Percentiles rank a stretch among this genome's conserved stretches.
These are phyloP conservation scores for Phaeolepiota aurea DNA, from an alignment of 768 basidiomycete genomes.

Conservation along the genomic window DNA sequence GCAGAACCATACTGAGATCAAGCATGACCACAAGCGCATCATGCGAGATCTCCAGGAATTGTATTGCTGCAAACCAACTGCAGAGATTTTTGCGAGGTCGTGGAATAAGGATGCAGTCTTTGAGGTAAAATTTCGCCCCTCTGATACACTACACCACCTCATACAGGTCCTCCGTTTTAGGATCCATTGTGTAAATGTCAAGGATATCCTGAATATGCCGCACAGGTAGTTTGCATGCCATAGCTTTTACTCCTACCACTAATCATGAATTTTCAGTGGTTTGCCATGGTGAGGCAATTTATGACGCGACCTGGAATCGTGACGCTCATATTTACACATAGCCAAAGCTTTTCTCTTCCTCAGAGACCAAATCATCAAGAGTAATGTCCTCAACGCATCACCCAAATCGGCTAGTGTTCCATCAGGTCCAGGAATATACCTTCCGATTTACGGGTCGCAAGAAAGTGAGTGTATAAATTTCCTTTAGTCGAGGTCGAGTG, in stretches of 20 bases:
- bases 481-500: too few relatives aligned
- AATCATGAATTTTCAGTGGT: slow-evolving; percentile 30
- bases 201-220: slow-evolving; percentile 41
- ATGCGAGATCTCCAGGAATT: slow-evolving; percentile 52
- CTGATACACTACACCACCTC: neutral
- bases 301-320: neutral
- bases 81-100: slow-evolving; percentile 41
- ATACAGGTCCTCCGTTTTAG: slow-evolving; percentile 18
- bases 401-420: slow-evolving; percentile 55
- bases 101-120: slow-evolving; percentile 49
- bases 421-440: slow-evolving; percentile 56
- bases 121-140: slow-evolving; percentile 27
- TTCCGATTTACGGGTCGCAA: slow-evolving; percentile 39
- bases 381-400: slow-evolving; percentile 49
- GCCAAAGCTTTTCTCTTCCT: slow-evolving; percentile 47
- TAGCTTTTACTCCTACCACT: slow-evolving; percentile 9
- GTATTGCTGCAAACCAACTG: slow-evolving; percentile 44
- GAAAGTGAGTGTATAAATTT: slow-evolving; percentile 27
- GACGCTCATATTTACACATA: slow-evolving; percentile 15
- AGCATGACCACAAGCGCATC: slow-evolving; percentile 35
- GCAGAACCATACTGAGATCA: slow-evolving; percentile 26
- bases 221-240: slow-evolving; percentile 30
- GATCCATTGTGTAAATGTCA: slow-evolving; percentile 42
- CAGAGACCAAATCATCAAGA: slow-evolving; percentile 40
- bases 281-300: slow-evolving; percentile 33